Evolutionary conservation across 2,329 filamentous ascomycete species (phyloP).

Genomic region (Byssochlamys sp.): DNA sequence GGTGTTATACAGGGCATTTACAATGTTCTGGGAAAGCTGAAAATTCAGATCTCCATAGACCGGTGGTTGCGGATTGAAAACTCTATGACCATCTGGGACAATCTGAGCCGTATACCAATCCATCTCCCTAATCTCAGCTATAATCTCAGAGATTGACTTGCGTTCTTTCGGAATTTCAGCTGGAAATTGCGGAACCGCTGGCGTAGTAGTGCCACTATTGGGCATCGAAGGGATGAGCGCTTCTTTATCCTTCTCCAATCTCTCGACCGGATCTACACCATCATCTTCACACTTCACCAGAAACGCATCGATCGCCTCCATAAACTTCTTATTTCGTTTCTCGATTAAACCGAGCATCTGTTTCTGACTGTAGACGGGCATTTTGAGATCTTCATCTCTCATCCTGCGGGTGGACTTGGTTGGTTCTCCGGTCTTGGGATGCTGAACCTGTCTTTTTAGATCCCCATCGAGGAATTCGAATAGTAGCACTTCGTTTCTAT

Average conservation of each 20-base stretch:
- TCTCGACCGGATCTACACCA: slow-evolving; percentile 55
- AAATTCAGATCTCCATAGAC: slow-evolving; percentile 79
- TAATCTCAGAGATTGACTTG: slow-evolving; percentile 70
- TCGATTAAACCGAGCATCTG: slow-evolving; percentile 84
- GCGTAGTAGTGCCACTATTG: slow-evolving; percentile 28
- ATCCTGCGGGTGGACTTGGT: slow-evolving; percentile 58
- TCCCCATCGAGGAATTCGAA: slow-evolving; percentile 93
- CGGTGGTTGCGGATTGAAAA: slow-evolving; percentile 75
- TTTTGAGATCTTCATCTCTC: slow-evolving; percentile 69
- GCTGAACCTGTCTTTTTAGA: slow-evolving; percentile 66
- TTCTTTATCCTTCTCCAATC: slow-evolving; percentile 51
- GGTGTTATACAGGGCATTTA: slow-evolving; percentile 93
- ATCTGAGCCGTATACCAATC: slow-evolving; percentile 90
- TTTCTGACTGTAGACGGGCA: slow-evolving; percentile 87
- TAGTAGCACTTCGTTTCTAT: slow-evolving; percentile 60
- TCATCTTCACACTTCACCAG: slow-evolving; percentile 61
- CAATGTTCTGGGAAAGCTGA: slow-evolving; percentile 74
- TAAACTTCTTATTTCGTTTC: slow-evolving; percentile 77
- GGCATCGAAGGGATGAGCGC: slow-evolving; percentile 54
- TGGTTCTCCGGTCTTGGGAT: slow-evolving; percentile 64
- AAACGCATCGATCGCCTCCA: slow-evolving; percentile 64
- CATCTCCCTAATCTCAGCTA: slow-evolving; percentile 69
- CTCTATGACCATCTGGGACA: slow-evolving; percentile 81
- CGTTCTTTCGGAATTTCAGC: slow-evolving; percentile 72
- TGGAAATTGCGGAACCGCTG: slow-evolving; percentile 37